These are phyloP conservation scores for Cenococcum geophilum DNA, from an alignment of 495 filamentous ascomycete genomes.

Conservation along the genomic window DNA sequence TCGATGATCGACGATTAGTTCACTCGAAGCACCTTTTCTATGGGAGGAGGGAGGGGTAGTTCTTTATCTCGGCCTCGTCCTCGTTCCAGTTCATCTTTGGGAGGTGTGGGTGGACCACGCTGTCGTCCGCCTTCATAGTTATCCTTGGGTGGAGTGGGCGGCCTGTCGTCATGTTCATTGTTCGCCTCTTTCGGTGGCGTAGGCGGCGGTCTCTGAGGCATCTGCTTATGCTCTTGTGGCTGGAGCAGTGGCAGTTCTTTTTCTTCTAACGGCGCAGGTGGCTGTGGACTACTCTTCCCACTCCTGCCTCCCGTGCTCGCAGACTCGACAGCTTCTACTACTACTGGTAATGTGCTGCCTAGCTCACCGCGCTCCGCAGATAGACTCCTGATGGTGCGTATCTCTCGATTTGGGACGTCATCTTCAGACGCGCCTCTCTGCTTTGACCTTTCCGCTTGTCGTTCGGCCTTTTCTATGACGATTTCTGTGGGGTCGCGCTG, in stretches of 20 bases:
- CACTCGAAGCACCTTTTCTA: conserved; percentile 25
- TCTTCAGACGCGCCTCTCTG: conserved; percentile 49
- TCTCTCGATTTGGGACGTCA: conserved; percentile 45
- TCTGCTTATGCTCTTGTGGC: conserved; percentile 5
- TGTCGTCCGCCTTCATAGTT: neutral
- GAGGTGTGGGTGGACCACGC: conserved; percentile 35
- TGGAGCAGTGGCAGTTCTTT: conserved; percentile 12
- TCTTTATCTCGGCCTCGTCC: conserved; percentile 30
- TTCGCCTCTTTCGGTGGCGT: conserved; percentile 36
- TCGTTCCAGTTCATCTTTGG: conserved; percentile 32
- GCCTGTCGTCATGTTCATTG: conserved; percentile 21
- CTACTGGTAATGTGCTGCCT: conserved; percentile 74
- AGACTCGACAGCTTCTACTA: conserved; percentile 84
- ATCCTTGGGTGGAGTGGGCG: conserved; percentile 37
- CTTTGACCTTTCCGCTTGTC: conserved; percentile 42
- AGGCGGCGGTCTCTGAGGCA: conserved; percentile 32
- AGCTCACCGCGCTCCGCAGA: conserved; percentile 51
- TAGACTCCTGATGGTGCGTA: conserved; percentile 49
- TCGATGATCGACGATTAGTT: conserved; percentile 11
- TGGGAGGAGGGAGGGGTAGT: conserved; percentile 26
- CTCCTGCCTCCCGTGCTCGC: conserved; percentile 60
- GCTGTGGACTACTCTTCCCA: conserved; percentile 29
- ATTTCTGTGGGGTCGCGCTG: conserved; percentile 46
- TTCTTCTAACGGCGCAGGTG: conserved; percentile 16
- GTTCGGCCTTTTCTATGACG: conserved; percentile 50